Base-by-base conservation (phyloP, 345 rosid genomes). In the Lepidium didymum region DNA sequence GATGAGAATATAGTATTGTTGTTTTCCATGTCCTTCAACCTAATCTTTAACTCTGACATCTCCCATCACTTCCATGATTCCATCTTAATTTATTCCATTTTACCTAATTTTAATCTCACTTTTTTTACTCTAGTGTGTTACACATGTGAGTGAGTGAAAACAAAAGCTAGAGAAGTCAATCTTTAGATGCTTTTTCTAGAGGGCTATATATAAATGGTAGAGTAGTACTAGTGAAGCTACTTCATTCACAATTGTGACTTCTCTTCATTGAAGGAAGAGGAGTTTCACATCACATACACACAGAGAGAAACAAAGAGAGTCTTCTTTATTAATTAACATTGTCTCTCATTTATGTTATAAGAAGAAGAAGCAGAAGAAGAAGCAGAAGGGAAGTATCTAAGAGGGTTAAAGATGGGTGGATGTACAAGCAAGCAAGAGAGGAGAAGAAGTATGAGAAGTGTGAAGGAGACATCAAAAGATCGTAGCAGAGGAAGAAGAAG, bases 401-500 rank as follows among this genome's bases (percentile, higher is more conserved):
- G 7, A 5, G 34, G 41, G 45, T 4, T 56, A 64, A 36, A 44
- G 15, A 75, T 75, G 78, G 78, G 78, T 38, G 74, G 74, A 11
- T 75, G 74, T 65, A 68, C 74, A 68, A 75, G 78, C 66, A 75
- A 75, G 74, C 65, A 46, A 75, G 51, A 55, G 69, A 62, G 45
- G 11, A 37, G 18, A 27, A 33, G 38, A 27, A 33, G 38, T 41
- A 29, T 27, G 37, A 49, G 37, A 59, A 67, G 73, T 59, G 43
- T 67, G 19, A 67, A 74, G 62, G 55, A 40, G 68, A 53, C 42
- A 4, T 74, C 78, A 62, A 61, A 7, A 19, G 31, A 35, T 0
- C 49, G 41, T 55, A 75, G 49, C 8, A 75, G 61, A 55, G 64
- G 69, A 62, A 81, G 70, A 62, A 81, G 70, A 84, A 81, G 65